Conservation (phyloP, 768 basidiomycete genomes). For the Lentinula sp. region DNA sequence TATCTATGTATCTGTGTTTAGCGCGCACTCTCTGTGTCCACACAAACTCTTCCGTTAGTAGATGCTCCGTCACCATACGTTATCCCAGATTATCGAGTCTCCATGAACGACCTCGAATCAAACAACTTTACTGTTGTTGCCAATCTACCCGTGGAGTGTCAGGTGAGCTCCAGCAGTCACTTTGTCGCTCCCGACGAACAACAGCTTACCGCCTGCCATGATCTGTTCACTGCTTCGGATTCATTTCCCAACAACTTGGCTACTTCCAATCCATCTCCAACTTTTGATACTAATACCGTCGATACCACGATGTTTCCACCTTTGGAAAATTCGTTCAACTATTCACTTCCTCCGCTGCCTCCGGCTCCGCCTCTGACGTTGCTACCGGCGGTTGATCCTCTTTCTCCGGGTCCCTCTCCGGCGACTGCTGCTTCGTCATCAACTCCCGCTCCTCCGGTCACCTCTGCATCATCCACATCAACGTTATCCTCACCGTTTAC, state of each 20-base stretch:
- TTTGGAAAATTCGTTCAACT: background rate
- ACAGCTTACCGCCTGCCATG: background rate
- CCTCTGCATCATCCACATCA: background rate
- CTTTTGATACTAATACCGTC: background rate
- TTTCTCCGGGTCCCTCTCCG: background rate
- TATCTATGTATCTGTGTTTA: background rate
- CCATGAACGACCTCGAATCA: slow-evolving; percentile 12
- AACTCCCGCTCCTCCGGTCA: background rate
- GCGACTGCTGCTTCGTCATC: background rate
- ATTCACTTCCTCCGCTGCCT: background rate
- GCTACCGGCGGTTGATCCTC: background rate
- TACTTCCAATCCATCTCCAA: background rate
- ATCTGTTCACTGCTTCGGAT: background rate
- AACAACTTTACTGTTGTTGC: slow-evolving; percentile 10
- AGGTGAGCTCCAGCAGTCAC: slow-evolving; percentile 5
- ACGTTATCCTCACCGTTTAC: background rate
- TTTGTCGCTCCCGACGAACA: background rate
- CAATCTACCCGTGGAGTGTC: slow-evolving; percentile 16
- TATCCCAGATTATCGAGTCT: slow-evolving; percentile 4
- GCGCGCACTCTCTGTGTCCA: background rate
- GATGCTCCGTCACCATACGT: slow-evolving; percentile 11
- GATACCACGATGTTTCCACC: background rate
- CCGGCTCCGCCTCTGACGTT: background rate
- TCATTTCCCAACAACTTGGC: background rate
- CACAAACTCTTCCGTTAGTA: slow-evolving; percentile 8